A percentile compares a stretch with the other conserved stretches of the same genome.
phyloP scores from a whole-genome alignment of 2,329 filamentous ascomycete genomes.

The Colletotrichum sidae region DNA sequence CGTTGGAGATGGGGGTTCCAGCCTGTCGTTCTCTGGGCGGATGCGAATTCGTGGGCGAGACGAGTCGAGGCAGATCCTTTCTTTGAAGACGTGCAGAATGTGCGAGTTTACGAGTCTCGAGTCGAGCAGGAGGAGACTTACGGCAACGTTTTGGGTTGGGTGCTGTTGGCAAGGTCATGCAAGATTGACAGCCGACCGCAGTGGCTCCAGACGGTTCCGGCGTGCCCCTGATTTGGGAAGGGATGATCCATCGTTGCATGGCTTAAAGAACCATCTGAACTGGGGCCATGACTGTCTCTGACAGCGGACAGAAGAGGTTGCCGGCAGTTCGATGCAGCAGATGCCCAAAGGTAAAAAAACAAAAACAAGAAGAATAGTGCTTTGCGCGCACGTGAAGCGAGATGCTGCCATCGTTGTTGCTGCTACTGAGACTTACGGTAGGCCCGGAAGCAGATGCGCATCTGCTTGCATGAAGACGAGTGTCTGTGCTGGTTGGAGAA shows the following conservation, averaged over 20 bases:
- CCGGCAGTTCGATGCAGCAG: background rate
- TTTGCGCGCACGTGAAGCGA: background rate
- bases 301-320: background rate
- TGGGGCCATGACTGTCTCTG: background rate
- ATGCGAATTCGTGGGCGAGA: background rate
- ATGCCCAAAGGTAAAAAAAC: background rate
- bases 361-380: background rate
- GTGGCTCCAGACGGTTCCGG: conserved; percentile 26
- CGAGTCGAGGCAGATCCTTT: no score
- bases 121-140: background rate
- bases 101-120: conserved; percentile 3
- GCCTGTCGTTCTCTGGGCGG: background rate
- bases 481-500: background rate
- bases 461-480: conserved; percentile 11
- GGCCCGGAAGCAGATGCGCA: conserved; percentile 12
- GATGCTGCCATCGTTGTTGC: background rate
- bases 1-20: conserved; percentile 16
- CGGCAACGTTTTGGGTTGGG: conserved; percentile 2
- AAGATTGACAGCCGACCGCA: conserved; percentile 29
- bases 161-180: conserved; percentile 21
- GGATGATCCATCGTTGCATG: conserved; percentile 27
- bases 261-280: conserved; percentile 12
- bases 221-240: conserved; percentile 7
- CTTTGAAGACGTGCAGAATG: no score
- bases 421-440: conserved; percentile 1